Evolutionary conservation across 2,329 filamentous ascomycete species (phyloP).

Genomic region (Sordariomycetes sp.): DNA sequence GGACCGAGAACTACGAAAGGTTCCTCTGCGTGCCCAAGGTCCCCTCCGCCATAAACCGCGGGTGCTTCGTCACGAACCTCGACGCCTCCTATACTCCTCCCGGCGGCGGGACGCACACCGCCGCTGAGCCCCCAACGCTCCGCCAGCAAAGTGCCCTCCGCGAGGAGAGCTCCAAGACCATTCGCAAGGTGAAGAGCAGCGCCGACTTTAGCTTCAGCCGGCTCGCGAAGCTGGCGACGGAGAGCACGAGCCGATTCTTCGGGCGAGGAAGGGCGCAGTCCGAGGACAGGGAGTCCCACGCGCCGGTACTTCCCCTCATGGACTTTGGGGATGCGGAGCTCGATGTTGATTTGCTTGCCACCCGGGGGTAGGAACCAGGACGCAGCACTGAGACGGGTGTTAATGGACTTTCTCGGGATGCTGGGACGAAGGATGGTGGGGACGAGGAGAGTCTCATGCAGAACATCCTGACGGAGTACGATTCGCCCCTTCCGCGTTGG

Average conservation of each 20-base stretch:
- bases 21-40: not conserved
- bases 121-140: not conserved
- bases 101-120: not conserved
- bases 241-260: not conserved
- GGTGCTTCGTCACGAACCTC: not conserved
- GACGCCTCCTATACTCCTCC: not conserved
- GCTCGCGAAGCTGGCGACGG: not conserved
- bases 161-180: not conserved
- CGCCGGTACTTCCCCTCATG: not conserved
- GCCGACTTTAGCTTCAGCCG: not conserved
- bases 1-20: slow-evolving; percentile 12
- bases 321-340: not conserved
- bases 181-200: not conserved
- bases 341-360: not conserved
- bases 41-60: not conserved
- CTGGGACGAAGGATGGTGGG: not conserved
- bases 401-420: not conserved
- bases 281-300: not conserved
- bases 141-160: not conserved
- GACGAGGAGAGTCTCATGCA: too few relatives aligned
- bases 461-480: too few relatives aligned
- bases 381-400: not conserved
- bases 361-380: not conserved
- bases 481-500: too few relatives aligned
- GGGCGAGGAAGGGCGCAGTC: not conserved